Evolutionary conservation across 129 eudicot genomes (phyloP), one percentile per base, ranked within the genome.

Genomic region (Artemisia tridentata): DNA sequence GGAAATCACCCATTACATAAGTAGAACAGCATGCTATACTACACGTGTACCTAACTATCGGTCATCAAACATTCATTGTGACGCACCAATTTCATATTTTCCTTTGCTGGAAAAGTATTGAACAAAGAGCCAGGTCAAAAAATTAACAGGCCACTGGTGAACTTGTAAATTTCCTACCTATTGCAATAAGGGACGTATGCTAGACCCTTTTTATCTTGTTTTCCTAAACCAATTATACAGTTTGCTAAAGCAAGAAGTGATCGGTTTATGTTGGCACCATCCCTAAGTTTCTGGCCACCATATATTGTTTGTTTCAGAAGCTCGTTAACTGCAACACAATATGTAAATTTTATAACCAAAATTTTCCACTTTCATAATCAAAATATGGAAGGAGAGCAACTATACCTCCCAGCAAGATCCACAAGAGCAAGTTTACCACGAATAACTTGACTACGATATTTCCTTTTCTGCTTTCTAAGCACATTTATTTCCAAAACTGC

Each of bases 101-200:
- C n/a, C n/a, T n/a, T n/a, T n/a, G n/a, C n/a, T n/a, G n/a, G n/a
- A n/a, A n/a, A n/a, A n/a, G n/a, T n/a, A n/a, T n/a, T n/a, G n/a
- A n/a, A n/a, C n/a, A n/a, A n/a, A n/a, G n/a, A n/a, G n/a, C n/a
- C n/a, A n/a, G n/a, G n/a, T n/a, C n/a, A n/a, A n/a, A n/a, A n/a
- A n/a, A n/a, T n/a, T n/a, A n/a, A n/a, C n/a, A n/a, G n/a, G n/a
- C n/a, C n/a, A n/a, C n/a, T n/a, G n/a, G n/a, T n/a, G n/a, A 48
- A 71, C 59, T 63, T 46, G 25, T 46, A 17, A 34, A 19, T 45
- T 7, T 46, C 49, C 54, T 81, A 92, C 98, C 96, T 92, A 63
- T 92, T 92, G 71, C 96, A 96, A 66, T 92, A 88, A 75, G 98
- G 98, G 63, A 88, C 98, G 78, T 92, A 92, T 68, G 98, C 98